Evolutionary conservation across 1,284 basidiomycete genomes (phyloP).

Genomic region (Xerocomus alliaceus): DNA sequence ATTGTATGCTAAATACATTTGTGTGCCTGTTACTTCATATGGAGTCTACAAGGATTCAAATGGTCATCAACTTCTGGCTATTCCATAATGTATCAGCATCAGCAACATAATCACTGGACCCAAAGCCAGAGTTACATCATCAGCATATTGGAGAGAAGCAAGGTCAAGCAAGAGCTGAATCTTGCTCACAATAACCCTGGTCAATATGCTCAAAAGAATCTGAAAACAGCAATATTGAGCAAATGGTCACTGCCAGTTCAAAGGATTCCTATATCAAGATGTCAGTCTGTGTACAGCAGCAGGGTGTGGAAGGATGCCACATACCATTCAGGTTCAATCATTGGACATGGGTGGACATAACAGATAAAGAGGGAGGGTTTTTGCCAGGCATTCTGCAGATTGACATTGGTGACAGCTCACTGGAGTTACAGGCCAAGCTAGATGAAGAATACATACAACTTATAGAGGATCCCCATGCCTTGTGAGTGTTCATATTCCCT

Average conservation of each 20-base stretch:
- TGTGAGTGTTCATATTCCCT: constrained; percentile 88
- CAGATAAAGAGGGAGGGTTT: constrained; percentile 80
- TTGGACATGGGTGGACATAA: constrained; percentile 92
- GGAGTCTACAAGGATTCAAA: constrained; percentile 96
- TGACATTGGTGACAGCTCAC: constrained; percentile 89
- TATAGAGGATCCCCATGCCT: constrained; percentile 72
- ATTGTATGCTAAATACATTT: too few species aligned
- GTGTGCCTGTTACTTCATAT: too few species aligned
- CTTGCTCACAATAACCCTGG: constrained; percentile 95
- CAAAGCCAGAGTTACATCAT: constrained; percentile 85
- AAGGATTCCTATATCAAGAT: constrained; percentile 99
- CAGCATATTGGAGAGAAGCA: constrained; percentile 79
- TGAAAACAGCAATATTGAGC: constrained; percentile 99
- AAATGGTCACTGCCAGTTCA: constrained; percentile 99
- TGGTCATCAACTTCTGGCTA: constrained; percentile 97
- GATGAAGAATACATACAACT: constrained; percentile 90
- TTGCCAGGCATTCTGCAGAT: constrained; percentile 84
- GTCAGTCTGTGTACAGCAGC: constrained; percentile 99
- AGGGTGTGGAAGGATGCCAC: constrained; percentile 96
- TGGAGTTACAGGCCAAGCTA: constrained; percentile 87
- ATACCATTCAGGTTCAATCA: constrained; percentile 99
- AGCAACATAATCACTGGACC: constrained; percentile 98
- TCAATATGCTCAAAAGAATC: constrained; percentile 91
- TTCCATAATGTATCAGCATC: constrained; percentile 98
- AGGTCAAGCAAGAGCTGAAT: constrained; percentile 92